phyloP scores from a whole-genome alignment of 2,329 filamentous ascomycete species.

The Calcarisporium arbuscula region DNA sequence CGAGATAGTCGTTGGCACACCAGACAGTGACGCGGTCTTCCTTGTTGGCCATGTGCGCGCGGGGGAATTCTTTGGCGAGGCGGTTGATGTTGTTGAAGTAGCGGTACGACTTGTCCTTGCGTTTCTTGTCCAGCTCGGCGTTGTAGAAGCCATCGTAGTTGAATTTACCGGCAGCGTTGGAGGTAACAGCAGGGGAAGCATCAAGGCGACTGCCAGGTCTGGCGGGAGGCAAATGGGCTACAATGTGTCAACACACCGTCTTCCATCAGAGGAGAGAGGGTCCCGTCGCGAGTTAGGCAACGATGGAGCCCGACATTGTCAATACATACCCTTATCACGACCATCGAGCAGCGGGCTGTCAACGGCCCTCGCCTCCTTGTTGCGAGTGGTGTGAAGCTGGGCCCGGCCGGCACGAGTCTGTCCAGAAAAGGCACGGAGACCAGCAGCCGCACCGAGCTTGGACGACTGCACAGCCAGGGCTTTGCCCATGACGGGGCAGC shows the following conservation, averaged over 20 bases:
- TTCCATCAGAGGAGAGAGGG: no score
- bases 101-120: conserved; percentile 98
- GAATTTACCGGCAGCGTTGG: conserved; percentile 53
- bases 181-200: conserved; percentile 10
- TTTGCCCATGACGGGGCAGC: conserved; percentile 98
- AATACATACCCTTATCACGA: conserved; percentile 44
- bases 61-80: conserved; percentile 90
- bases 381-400: conserved; percentile 72
- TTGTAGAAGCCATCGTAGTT: conserved; percentile 89
- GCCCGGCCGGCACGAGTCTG: conserved; percentile 55
- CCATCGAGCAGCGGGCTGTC: conserved; percentile 48
- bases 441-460: conserved; percentile 42
- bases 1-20: conserved; percentile 98
- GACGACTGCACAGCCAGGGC: conserved; percentile 81
- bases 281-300: no score
- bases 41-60: conserved; percentile 78
- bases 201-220: conserved; percentile 9
- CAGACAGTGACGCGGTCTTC: conserved; percentile 91
- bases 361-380: conserved; percentile 72
- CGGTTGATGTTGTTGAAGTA: conserved; percentile 99
- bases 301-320: no score
- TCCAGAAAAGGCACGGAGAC: conserved; percentile 44
- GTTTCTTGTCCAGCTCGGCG: conserved; percentile 90
- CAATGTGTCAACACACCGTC: no score
- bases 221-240: conserved; percentile 17